phyloP scores from a whole-genome alignment of 139 green algal genomes.

The Closterium sp. region DNA sequence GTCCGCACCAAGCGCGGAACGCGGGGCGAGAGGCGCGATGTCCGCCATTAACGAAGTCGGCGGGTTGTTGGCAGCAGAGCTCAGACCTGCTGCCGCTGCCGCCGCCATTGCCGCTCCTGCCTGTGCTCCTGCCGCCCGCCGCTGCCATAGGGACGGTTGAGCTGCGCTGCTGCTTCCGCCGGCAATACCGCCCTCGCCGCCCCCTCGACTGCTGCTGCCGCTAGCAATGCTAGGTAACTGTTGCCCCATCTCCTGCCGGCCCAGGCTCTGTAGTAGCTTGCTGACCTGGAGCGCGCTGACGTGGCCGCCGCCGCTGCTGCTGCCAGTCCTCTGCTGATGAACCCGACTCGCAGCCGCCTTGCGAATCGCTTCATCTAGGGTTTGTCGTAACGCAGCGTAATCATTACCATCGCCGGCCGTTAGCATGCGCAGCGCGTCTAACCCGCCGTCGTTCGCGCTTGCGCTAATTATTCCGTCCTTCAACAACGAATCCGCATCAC shows the following conservation, averaged over 20 bases:
- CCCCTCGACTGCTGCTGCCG: not conserved
- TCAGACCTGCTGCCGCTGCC: not conserved
- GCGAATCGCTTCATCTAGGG: not conserved
- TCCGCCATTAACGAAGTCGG: not conserved
- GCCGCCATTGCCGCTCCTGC: not conserved
- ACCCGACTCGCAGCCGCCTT: not conserved
- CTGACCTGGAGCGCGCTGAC: not conserved
- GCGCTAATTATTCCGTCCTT: not conserved
- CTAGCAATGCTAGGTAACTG: not conserved
- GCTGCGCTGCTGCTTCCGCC: not conserved
- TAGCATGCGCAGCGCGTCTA: not conserved
- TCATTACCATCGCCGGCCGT: not conserved
- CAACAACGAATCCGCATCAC: not conserved
- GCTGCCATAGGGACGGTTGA: not conserved
- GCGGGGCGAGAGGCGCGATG: too few relatives aligned
- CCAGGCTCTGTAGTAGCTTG: not conserved
- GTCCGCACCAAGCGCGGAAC: not conserved
- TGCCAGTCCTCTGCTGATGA: not conserved
- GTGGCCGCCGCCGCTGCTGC: not conserved
- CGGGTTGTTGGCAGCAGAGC: not conserved
- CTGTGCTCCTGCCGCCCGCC: not conserved
- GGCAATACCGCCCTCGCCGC: not conserved
- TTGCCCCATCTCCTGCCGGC: not conserved
- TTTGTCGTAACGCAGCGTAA: not conserved
- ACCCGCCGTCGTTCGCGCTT: not conserved